Evolutionary conservation across 2,329 filamentous ascomycete genomes (phyloP).

Genomic region (Colletotrichum scovillei): DNA sequence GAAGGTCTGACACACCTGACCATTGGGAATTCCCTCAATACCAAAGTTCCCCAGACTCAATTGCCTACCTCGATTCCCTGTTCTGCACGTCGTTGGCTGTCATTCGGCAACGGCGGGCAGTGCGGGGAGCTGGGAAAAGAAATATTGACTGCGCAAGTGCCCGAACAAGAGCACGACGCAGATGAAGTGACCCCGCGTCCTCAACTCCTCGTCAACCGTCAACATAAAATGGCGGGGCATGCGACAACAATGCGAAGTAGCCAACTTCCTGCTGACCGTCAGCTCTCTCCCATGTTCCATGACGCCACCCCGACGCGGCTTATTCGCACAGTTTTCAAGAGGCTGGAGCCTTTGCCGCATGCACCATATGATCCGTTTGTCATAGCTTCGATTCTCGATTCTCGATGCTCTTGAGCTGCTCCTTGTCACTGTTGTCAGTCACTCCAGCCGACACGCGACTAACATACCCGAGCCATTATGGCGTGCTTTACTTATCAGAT

Average conservation of each 20-base stretch:
- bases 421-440: conserved; percentile 10
- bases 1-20: not conserved
- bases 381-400: not conserved
- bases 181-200: not conserved
- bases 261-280: not conserved
- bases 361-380: not conserved
- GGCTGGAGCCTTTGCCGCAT: not conserved
- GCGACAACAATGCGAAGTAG: not conserved
- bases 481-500: not conserved
- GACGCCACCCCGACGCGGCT: conserved; percentile 16
- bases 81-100: no score
- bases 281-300: not conserved
- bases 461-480: conserved; percentile 3
- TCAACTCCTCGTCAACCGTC: not conserved
- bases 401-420: not conserved
- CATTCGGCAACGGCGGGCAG: no score
- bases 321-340: conserved; percentile 5
- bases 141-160: not conserved
- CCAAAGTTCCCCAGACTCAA: not conserved
- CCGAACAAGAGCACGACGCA: not conserved
- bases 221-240: not conserved
- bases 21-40: not conserved
- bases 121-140: not conserved
- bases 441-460: not conserved
- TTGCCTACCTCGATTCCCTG: no score